A percentile compares a stretch with the other conserved stretches of the same genome.
Evolutionary conservation across 441 rosid species (phyloP).

Genomic region (Euphorbia schlechtendalii): DNA sequence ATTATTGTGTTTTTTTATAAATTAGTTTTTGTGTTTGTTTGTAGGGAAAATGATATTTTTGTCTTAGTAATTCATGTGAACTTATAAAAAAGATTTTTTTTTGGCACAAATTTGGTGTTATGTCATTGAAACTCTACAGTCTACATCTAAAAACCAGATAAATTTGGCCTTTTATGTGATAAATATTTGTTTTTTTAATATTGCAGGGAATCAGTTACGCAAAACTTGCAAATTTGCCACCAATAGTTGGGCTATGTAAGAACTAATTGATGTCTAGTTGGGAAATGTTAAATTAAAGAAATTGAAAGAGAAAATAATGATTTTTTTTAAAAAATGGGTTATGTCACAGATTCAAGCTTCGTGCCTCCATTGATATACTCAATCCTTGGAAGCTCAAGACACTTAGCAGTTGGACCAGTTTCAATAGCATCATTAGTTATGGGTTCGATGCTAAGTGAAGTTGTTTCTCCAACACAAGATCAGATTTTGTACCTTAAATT

Average conservation of each 20-base stretch:
- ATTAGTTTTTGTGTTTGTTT: conserved; percentile 1
- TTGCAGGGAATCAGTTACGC: conserved; percentile 97
- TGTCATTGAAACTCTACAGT: no score
- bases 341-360: conserved; percentile 87
- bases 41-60: conserved; percentile 9
- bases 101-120: not conserved
- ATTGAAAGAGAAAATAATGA: not conserved
- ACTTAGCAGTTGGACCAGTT: conserved; percentile 94
- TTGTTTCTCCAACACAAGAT: conserved; percentile 55
- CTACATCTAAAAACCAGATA: no score
- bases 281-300: not conserved
- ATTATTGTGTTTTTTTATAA: conserved; percentile 16
- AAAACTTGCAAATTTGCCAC: conserved; percentile 97
- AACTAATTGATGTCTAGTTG: conserved; percentile 6
- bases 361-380: conserved; percentile 92
- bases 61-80: conserved; percentile 16
- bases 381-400: conserved; percentile 85
- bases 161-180: no score
- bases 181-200: not conserved
- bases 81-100: not conserved
- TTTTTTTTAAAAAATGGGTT: not conserved
- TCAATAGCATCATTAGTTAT: conserved; percentile 94
- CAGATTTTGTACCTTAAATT: conserved; percentile 69
- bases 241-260: conserved; percentile 90
- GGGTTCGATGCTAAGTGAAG: conserved; percentile 90